A percentile compares a stretch with the other conserved stretches of the same genome.
These are phyloP conservation scores for Phalaenopsis aphrodite DNA, from an alignment of 106 monocot species.

Conservation along the genomic window DNA sequence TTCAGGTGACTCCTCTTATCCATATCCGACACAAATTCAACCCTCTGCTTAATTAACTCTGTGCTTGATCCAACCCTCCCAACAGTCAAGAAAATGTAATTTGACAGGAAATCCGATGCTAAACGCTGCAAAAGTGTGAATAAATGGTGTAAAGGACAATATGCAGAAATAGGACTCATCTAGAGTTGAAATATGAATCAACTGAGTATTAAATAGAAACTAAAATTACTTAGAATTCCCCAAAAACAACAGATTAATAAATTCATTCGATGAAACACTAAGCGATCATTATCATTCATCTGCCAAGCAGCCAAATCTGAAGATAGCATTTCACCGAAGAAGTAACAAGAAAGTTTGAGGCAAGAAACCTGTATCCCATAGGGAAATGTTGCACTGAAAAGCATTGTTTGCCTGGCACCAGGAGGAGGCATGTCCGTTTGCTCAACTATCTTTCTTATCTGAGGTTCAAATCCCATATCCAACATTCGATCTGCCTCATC, in stretches of 20 bases:
- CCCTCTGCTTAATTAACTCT: constrained; percentile 22
- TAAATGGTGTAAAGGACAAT: neutral
- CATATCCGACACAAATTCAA: constrained; percentile 21
- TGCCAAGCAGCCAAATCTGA: too few species aligned
- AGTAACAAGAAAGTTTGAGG: neutral
- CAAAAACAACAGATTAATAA: neutral
- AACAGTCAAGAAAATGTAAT: constrained; percentile 8
- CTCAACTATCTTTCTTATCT: constrained; percentile 89
- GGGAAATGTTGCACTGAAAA: constrained; percentile 96
- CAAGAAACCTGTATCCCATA: constrained; percentile 69
- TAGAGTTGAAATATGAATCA: neutral
- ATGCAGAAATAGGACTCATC: neutral
- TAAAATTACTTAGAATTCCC: too few species aligned
- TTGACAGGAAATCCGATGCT: constrained; percentile 15
- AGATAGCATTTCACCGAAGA: too few species aligned
- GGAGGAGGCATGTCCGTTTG: constrained; percentile 89
- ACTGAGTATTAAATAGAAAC: neutral
- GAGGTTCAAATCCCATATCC: constrained; percentile 98
- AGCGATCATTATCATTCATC: neutral
- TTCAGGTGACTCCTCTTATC: constrained; percentile 19
- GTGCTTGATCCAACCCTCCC: constrained; percentile 28
- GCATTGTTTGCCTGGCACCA: constrained; percentile 83
- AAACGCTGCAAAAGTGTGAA: constrained; percentile 7
- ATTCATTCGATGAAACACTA: neutral
- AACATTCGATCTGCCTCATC: constrained; percentile 98